phyloP scores from a whole-genome alignment of 805 yeast genomes.

The Torulaspora quercuum region DNA sequence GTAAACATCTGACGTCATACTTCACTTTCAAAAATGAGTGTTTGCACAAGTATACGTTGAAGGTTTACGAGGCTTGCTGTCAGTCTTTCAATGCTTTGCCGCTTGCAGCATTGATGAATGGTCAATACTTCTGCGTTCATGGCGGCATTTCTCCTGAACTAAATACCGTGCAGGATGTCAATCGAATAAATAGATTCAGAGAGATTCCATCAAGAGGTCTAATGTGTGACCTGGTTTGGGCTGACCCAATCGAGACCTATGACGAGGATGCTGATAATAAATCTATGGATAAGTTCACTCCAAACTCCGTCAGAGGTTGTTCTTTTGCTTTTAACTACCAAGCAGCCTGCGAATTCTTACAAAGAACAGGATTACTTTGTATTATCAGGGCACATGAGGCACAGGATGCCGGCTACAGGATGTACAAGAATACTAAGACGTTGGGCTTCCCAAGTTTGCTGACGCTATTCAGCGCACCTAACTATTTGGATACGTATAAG shows the following conservation, averaged over 20 bases:
- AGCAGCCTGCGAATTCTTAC: slow-evolving; percentile 76
- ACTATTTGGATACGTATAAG: slow-evolving; percentile 85
- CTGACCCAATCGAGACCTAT: slow-evolving; percentile 90
- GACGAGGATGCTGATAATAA: slow-evolving; percentile 55
- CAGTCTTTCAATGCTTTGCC: slow-evolving; percentile 83
- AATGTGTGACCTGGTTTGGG: slow-evolving; percentile 94
- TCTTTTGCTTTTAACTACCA: slow-evolving; percentile 83
- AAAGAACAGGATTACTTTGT: slow-evolving; percentile 72
- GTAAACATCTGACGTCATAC: slow-evolving; percentile 87
- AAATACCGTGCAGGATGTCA: slow-evolving; percentile 63
- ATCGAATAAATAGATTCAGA: slow-evolving; percentile 69
- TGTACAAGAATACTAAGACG: slow-evolving; percentile 79
- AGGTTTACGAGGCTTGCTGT: slow-evolving; percentile 69
- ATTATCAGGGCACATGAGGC: slow-evolving; percentile 96
- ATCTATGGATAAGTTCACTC: slow-evolving; percentile 43
- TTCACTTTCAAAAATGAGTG: slow-evolving; percentile 92
- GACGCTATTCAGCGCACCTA: slow-evolving; percentile 94
- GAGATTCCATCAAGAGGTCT: slow-evolving; percentile 93
- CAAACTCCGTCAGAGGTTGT: slow-evolving; percentile 83
- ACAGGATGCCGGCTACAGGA: slow-evolving; percentile 94
- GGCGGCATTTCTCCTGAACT: slow-evolving; percentile 93
- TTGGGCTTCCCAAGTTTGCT: slow-evolving; percentile 87
- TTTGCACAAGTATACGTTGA: slow-evolving; percentile 67
- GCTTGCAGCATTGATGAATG: slow-evolving; percentile 88
- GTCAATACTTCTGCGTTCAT: slow-evolving; percentile 92